These are phyloP conservation scores for Entophlyctis luteolus DNA, from an alignment of 192 early-diverging fungal genomes.

Conservation along the genomic window DNA sequence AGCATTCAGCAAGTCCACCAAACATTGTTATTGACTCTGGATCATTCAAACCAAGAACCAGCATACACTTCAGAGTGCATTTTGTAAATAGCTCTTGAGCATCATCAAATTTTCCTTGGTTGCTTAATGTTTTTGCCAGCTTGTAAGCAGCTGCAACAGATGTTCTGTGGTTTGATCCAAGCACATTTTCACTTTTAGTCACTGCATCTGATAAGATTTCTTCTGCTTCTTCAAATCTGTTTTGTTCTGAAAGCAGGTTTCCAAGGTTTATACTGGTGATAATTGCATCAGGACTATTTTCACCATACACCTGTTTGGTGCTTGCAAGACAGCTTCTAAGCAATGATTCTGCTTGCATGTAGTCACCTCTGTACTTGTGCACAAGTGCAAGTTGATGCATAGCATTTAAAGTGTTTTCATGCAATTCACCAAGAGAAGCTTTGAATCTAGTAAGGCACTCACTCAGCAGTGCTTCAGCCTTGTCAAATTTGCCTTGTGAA, in stretches of 20 bases:
- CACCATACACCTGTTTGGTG: background rate
- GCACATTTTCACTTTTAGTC: background rate
- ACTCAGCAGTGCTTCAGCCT: constrained; percentile 22
- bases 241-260: background rate
- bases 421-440: background rate
- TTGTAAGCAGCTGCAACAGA: too few species aligned
- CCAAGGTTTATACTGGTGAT: background rate
- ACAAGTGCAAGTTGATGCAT: background rate
- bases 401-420: background rate
- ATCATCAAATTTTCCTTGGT: constrained; percentile 2
- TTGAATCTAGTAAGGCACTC: background rate
- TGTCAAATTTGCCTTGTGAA: background rate
- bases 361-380: background rate
- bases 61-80: too few species aligned
- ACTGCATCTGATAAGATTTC: background rate
- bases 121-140: too few species aligned
- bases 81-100: constrained; percentile 19
- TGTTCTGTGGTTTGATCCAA: background rate
- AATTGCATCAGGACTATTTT: background rate
- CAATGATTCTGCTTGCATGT: background rate
- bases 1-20: too few species aligned
- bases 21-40: background rate
- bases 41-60: too few species aligned
- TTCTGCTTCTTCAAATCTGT: background rate
- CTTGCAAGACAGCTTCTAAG: background rate